These are phyloP conservation scores for Chalara sp. DNA, from an alignment of 2,329 filamentous ascomycete species.

Conservation along the genomic window DNA sequence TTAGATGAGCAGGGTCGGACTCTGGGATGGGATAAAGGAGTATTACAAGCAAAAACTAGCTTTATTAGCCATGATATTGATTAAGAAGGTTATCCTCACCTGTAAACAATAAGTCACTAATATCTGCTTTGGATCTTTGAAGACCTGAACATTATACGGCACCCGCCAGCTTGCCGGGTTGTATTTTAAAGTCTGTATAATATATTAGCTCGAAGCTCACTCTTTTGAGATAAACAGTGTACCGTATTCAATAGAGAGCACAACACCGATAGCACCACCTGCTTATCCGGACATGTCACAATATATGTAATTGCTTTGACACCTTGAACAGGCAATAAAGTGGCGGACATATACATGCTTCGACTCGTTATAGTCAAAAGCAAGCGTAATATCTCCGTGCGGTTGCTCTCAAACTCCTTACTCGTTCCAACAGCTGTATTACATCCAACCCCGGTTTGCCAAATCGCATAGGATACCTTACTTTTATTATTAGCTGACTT, in stretches of 20 bases:
- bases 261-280: slow-evolving; percentile 79
- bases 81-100: slow-evolving; percentile 10
- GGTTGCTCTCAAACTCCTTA: slow-evolving; percentile 88
- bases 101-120: slow-evolving; percentile 85
- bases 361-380: slow-evolving; percentile 81
- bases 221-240: slow-evolving; percentile 16
- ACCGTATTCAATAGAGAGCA: slow-evolving; percentile 94
- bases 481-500: slow-evolving; percentile 61
- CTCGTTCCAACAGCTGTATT: slow-evolving; percentile 82
- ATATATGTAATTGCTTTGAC: slow-evolving; percentile 83
- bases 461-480: slow-evolving; percentile 89
- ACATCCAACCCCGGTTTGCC: slow-evolving; percentile 96
- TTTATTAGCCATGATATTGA: too few species aligned
- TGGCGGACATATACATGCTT: slow-evolving; percentile 87
- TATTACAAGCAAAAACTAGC: slow-evolving; percentile 72
- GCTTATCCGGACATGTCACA: slow-evolving; percentile 81
- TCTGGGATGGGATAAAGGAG: slow-evolving; percentile 86
- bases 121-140: slow-evolving; percentile 83
- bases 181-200: slow-evolving; percentile 80
- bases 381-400: slow-evolving; percentile 81
- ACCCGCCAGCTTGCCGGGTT: slow-evolving; percentile 92
- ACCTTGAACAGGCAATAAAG: slow-evolving; percentile 71
- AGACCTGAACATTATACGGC: slow-evolving; percentile 87
- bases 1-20: slow-evolving; percentile 51
- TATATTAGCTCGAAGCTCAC: slow-evolving; percentile 1